Evolutionary conservation across 73 alveolate genomes (phyloP).

Genomic region (Paramecium primaurelia): DNA sequence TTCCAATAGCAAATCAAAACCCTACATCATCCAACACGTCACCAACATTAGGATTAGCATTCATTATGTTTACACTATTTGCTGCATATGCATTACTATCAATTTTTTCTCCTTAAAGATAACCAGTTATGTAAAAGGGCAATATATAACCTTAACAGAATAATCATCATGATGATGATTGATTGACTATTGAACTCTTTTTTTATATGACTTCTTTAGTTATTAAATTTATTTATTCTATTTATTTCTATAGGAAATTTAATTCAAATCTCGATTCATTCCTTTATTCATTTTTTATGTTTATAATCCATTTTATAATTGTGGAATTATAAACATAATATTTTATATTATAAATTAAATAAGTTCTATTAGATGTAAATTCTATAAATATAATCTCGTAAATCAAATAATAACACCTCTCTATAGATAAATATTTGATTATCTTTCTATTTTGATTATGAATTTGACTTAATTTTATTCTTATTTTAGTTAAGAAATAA

Average conservation of each 20-base stretch:
- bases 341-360: neutral
- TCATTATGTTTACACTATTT: neutral
- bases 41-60: neutral
- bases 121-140: neutral
- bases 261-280: neutral
- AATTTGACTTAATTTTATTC: neutral
- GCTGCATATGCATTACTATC: neutral
- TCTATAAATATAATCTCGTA: neutral
- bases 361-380: neutral
- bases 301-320: neutral
- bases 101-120: neutral
- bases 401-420: no score
- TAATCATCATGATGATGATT: neutral
- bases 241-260: neutral
- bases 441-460: no score
- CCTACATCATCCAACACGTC: neutral
- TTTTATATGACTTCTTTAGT: neutral
- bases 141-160: neutral
- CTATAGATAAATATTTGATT: no score
- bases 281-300: neutral
- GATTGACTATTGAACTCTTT: constrained; percentile 7
- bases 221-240: neutral
- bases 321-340: neutral
- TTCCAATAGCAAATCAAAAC: neutral
- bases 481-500: no score